phyloP scores from a whole-genome alignment of 2,329 filamentous ascomycete genomes.

The Xylogone sp. region DNA sequence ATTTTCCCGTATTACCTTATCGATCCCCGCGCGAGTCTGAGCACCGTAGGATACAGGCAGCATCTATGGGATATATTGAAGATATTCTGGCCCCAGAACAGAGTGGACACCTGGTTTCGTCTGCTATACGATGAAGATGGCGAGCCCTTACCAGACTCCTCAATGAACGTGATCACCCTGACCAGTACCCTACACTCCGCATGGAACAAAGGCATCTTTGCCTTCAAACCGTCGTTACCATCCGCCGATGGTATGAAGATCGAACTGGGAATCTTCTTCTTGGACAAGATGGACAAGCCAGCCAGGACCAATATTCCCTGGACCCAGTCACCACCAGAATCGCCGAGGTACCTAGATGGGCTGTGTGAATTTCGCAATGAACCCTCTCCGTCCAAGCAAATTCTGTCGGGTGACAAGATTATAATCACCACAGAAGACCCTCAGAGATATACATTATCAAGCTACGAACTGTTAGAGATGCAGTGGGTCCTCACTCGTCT shows the following conservation, averaged over 20 bases:
- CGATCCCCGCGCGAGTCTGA: neutral
- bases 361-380: constrained; percentile 1
- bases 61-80: constrained; percentile 10
- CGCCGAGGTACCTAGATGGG: neutral
- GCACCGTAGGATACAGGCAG: neutral
- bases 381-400: neutral
- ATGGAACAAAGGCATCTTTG: constrained; percentile 8
- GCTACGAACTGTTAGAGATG: constrained; percentile 9
- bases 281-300: constrained; percentile 1
- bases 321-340: neutral
- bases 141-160: neutral
- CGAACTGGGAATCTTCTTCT: constrained; percentile 9
- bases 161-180: neutral
- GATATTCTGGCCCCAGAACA: constrained; percentile 10
- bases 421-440: constrained; percentile 9
- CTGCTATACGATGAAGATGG: neutral
- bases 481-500: constrained; percentile 13
- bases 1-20: constrained; percentile 11
- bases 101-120: constrained; percentile 9
- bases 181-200: neutral
- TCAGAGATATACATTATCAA: constrained; percentile 8
- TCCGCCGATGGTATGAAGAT: constrained; percentile 10
- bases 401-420: constrained; percentile 7
- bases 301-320: neutral
- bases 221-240: constrained; percentile 10